A percentile compares a stretch with the other conserved stretches of the same genome.
These are phyloP conservation scores for Apiospora phragmitis DNA, from an alignment of 2,329 filamentous ascomycete genomes.

Conservation along the genomic window DNA sequence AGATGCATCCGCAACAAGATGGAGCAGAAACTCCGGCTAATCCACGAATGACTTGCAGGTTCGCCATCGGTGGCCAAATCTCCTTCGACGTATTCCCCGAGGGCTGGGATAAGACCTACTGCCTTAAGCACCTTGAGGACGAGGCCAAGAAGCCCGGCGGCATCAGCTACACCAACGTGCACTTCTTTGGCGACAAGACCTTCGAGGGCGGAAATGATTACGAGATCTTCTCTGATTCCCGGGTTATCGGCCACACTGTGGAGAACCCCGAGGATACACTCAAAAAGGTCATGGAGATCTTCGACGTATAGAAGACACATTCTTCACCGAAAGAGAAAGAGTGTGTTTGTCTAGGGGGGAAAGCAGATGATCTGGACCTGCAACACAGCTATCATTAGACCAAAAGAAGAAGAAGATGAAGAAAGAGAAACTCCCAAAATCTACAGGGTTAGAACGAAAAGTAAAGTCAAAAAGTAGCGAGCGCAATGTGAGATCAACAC, in stretches of 20 bases:
- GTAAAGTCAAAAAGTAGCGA: neutral
- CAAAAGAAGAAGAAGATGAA: too few species aligned
- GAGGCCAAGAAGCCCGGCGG: constrained; percentile 72
- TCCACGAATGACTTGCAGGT: constrained; percentile 49
- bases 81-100: constrained; percentile 97
- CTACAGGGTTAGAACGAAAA: neutral
- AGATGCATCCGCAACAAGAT: neutral
- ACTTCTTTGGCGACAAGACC: constrained; percentile 98
- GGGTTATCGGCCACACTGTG: constrained; percentile 85
- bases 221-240: constrained; percentile 82
- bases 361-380: neutral
- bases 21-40: neutral
- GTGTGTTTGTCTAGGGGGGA: neutral
- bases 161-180: constrained; percentile 80
- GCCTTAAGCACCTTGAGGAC: constrained; percentile 80
- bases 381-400: neutral
- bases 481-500: neutral
- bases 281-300: constrained; percentile 76
- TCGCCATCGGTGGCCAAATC: constrained; percentile 94
- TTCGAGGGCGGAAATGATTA: constrained; percentile 90
- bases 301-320: constrained; percentile 55
- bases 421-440: neutral
- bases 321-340: neutral
- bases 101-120: constrained; percentile 99
- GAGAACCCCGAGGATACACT: constrained; percentile 80